Base-by-base conservation (phyloP, 768 basidiomycete genomes). In the Naematelia aurantialba region DNA sequence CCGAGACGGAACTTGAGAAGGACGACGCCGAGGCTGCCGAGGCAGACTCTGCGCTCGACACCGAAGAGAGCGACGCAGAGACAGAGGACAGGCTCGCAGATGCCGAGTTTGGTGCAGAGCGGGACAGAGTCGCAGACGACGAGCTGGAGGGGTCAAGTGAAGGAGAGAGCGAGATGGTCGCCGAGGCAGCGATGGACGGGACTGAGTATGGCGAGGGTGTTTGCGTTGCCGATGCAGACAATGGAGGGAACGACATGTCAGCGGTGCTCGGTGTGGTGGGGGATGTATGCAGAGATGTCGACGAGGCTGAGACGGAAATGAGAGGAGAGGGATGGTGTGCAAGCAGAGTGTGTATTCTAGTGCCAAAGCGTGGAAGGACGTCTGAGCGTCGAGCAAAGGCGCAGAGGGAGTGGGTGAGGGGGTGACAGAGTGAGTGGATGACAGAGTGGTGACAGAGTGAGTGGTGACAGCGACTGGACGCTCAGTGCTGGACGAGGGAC, bases 241-340 rank as follows among this genome's bases (percentile, higher is more conserved):
- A 45, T 27, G 59, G 30, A 19, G 52, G 31, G 25, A 52, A 34
- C 2, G 59, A 50, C 22, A 58, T 62, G 61, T 34, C 52, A 39
- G 44, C 21, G 49, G 51, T 30, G 24, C 2, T 52, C 22, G 27
- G 25, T 48, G 51, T 4, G 4, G 47, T 17, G 55, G 39, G 30
- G 5, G 52, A 21, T 42, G 34, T 44, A 49, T 25, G 58, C 56
- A 34, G 51, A 52, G 58, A 49, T 27, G 50, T 30, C 17, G 34
- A 39, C 34, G 17, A 8, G 34, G 17, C 17, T 17, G 17, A 39
- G 34, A 17, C 8, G 34, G 34, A 39, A 17, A 17, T 8, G 17
- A 39, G 34, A 39, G 17, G 17, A 17, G 17, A 39, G 34, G 34
- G n/a, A n/a, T n/a, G n/a, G n/a, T n/a, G n/a, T n/a, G n/a, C n/a